Conservation (phyloP, 108 stramenopile species). For the Skeletonema menzelii region DNA sequence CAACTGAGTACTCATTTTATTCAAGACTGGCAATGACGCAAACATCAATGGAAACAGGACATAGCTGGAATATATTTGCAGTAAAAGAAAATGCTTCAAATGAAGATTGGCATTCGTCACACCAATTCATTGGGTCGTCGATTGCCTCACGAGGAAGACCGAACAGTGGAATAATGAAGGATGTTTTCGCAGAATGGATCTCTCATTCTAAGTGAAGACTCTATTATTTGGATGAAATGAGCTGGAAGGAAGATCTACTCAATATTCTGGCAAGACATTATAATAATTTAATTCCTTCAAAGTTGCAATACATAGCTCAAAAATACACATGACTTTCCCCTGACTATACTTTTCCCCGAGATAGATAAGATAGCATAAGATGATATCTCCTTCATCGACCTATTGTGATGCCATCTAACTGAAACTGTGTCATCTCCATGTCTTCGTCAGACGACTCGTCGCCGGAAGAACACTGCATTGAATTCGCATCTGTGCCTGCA, state of each 20-base stretch:
- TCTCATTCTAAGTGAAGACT: too few species aligned
- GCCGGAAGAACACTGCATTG: conserved; percentile 17
- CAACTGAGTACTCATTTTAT: conserved; percentile 26
- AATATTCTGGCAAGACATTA: neutral
- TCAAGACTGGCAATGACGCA: conserved; percentile 55
- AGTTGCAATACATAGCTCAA: neutral
- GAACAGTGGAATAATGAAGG: conserved; percentile 43
- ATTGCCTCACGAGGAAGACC: conserved; percentile 60
- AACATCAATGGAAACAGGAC: conserved; percentile 59
- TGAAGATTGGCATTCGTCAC: conserved; percentile 20
- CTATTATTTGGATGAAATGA: too few species aligned
- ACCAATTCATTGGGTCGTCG: conserved; percentile 60
- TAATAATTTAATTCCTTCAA: neutral
- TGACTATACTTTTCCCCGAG: neutral
- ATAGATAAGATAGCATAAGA: neutral
- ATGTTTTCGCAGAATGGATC: conserved; percentile 44
- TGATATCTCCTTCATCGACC: conserved; percentile 2
- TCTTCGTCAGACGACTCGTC: conserved; percentile 25
- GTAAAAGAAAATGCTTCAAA: conserved; percentile 34
- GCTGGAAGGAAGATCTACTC: neutral
- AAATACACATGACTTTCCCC: neutral
- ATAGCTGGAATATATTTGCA: conserved; percentile 63
- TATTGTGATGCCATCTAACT: conserved; percentile 29
- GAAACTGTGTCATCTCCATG: conserved; percentile 42
- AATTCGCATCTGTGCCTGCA: conserved; percentile 4